Conservation (phyloP, 306 rosid genomes). For the Malus sieversii region DNA sequence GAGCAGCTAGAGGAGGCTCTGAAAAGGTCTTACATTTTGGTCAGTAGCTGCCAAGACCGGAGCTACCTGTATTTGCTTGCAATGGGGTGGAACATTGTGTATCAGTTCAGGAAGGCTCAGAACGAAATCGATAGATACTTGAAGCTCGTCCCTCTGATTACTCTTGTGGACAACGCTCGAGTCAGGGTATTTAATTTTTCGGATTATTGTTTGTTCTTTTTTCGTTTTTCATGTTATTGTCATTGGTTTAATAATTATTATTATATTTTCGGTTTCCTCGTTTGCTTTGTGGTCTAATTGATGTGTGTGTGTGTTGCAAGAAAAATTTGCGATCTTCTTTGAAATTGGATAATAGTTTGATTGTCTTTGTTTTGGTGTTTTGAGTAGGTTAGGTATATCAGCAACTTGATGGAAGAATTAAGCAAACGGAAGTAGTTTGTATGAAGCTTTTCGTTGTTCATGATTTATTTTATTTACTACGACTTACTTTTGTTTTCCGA, state of each 20-base stretch:
- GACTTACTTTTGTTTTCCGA: not conserved
- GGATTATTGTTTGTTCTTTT: slow-evolving; percentile 7
- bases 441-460: not conserved
- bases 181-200: slow-evolving; percentile 64
- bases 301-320: not conserved
- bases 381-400: not conserved
- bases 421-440: not conserved
- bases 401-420: not conserved
- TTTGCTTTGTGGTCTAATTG: not conserved
- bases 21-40: slow-evolving; percentile 75
- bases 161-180: slow-evolving; percentile 92
- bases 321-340: not conserved
- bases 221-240: not conserved
- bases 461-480: not conserved
- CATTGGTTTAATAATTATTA: not conserved
- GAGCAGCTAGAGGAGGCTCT: slow-evolving; percentile 97
- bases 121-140: slow-evolving; percentile 87
- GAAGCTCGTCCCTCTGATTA: slow-evolving; percentile 81
- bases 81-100: slow-evolving; percentile 98
- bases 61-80: slow-evolving; percentile 89
- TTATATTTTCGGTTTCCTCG: not conserved
- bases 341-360: not conserved
- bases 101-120: slow-evolving; percentile 95
- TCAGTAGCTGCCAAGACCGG: slow-evolving; percentile 84
- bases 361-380: not conserved